Conservation (phyloP, 257 asterid genomes). For the Gardenia jasminoides region DNA sequence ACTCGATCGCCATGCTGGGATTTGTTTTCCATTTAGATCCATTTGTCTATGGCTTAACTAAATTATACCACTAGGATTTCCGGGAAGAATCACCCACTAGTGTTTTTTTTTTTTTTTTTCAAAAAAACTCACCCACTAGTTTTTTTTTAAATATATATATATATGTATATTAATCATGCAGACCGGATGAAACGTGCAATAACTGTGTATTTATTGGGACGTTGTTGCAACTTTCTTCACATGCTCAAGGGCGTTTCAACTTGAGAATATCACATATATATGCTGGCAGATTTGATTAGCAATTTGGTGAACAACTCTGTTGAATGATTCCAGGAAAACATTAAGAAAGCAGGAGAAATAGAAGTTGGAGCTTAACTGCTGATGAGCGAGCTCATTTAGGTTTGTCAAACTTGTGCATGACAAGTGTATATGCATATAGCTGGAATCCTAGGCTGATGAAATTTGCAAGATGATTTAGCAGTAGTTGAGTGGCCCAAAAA, state of each 20-base stretch:
- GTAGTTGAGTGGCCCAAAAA: background rate
- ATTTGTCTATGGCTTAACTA: no score
- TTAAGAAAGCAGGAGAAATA: background rate
- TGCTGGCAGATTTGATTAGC: background rate
- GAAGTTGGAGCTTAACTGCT: background rate
- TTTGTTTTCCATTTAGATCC: background rate
- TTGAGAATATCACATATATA: no score
- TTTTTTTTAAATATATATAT: background rate
- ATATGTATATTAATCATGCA: background rate
- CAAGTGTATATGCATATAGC: background rate
- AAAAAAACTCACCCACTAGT: background rate
- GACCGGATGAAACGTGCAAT: background rate
- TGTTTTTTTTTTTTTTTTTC: no score
- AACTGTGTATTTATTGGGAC: background rate
- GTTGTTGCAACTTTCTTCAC: conserved; percentile 8
- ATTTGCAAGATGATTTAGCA: background rate
- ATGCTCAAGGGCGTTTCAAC: background rate
- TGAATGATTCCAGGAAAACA: background rate
- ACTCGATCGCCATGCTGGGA: background rate
- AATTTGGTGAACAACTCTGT: background rate
- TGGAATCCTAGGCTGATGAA: background rate
- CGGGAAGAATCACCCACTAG: background rate
- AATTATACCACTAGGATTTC: no score
- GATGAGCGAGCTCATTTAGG: background rate
- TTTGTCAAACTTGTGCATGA: background rate